Evolutionary conservation across 1,284 basidiomycete species (phyloP).

Genomic region (Tylopilus sp.): DNA sequence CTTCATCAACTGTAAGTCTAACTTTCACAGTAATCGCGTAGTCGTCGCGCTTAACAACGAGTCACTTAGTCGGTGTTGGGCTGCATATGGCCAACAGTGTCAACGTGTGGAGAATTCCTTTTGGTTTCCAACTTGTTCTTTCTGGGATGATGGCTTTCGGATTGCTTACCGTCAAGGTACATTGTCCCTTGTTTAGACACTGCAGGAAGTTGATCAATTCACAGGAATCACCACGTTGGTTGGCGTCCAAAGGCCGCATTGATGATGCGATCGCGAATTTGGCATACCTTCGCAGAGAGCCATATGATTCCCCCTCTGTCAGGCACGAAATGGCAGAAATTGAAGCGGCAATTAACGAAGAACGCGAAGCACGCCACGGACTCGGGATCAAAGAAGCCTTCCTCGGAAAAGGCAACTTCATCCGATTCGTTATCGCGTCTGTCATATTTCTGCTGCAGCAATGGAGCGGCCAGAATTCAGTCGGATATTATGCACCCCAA

Average conservation of each 20-base stretch:
- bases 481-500: conserved; percentile 83
- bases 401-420: conserved; percentile 78
- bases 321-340: conserved; percentile 70
- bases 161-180: conserved; percentile 73
- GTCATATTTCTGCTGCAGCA: conserved; percentile 67
- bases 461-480: conserved; percentile 69
- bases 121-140: conserved; percentile 82
- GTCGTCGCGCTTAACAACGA: background rate
- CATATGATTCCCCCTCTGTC: conserved; percentile 59
- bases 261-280: conserved; percentile 65
- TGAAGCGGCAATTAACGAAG: conserved; percentile 74
- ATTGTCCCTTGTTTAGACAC: conserved; percentile 35
- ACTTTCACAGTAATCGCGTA: background rate
- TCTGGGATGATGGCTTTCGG: conserved; percentile 82
- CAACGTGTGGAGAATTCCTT: conserved; percentile 78
- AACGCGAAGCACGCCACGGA: conserved; percentile 64
- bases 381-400: conserved; percentile 76
- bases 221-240: conserved; percentile 76
- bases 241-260: conserved; percentile 63
- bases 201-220: conserved; percentile 31
- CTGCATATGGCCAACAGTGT: conserved; percentile 61
- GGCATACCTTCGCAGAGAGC: conserved; percentile 67
- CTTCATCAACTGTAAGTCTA: conserved; percentile 74
- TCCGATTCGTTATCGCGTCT: conserved; percentile 69
- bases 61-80: conserved; percentile 65